Evolutionary conservation across 2,329 filamentous ascomycete genomes (phyloP), one percentile per base, ranked within the genome.

Genomic region (Fusarium domesticum): DNA sequence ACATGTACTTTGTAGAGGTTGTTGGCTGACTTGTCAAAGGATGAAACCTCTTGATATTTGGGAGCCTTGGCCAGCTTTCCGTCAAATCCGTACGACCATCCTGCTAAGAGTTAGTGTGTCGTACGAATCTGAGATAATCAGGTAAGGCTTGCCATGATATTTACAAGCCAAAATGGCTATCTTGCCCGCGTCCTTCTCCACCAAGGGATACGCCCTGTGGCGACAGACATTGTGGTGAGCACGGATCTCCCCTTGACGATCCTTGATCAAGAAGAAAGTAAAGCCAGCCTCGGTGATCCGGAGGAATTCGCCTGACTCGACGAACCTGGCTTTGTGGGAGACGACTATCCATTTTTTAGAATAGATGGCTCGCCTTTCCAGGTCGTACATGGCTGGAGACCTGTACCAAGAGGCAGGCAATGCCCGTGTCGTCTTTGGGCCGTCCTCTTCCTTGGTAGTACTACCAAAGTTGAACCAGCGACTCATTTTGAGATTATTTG

Each of bases 161-260:
- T 75, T 74, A 67, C 79, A 83, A 0, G 73, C 70, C 28, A 83
- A 70, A 12, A 81, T 71, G 42, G 65, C 69, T 23, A 71, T 70
- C 18, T 68, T 70, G 2, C 79, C 79, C 4, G 68, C 63, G 3
- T 74, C 68, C 34, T 72, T 68, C 2, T 66, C 69, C 3, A 80
- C 75, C 7, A 82, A 72, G 0, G 77, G 75, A 55, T 76, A 83
- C 14, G 79, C 79, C 11, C 79, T 69, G 58, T 83, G 79, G 2
- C 79, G 67, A 62, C 80, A 83, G 12, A 82, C 69, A 55, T 83
- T 82, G 63, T 82, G 78, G 56, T 82, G 81, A 15, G 72, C 78
- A 40, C 77, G 74, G 60, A 81, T 72, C 4, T 70, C 68, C n/a
- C 71, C 71, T 6, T 73, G 62, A 23, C 73, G 69, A 56, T 79